Evolutionary conservation across 805 yeast genomes (phyloP).

Genomic region (Saccharomycopsis capsularis): DNA sequence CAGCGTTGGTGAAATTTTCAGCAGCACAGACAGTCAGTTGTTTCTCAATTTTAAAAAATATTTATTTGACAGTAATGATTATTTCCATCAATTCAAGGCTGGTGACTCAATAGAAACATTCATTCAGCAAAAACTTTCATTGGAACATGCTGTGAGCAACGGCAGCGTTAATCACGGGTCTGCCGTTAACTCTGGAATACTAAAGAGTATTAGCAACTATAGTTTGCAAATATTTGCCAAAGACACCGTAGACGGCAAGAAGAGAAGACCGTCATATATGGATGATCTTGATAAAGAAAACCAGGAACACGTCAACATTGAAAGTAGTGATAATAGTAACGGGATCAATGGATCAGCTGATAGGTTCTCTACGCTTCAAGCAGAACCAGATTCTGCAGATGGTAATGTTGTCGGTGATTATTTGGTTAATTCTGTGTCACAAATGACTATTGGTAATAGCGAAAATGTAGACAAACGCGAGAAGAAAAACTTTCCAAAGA

Average conservation of each 20-base stretch:
- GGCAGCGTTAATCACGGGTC: not conserved
- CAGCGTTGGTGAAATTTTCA: slow-evolving; percentile 26
- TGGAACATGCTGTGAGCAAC: not conserved
- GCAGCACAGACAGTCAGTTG: slow-evolving; percentile 1
- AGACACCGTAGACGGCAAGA: not conserved
- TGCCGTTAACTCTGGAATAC: slow-evolving; percentile 5
- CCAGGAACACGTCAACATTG: not conserved
- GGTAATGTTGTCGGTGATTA: not conserved
- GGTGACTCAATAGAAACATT: slow-evolving; percentile 13
- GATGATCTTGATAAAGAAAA: slow-evolving; percentile 2
- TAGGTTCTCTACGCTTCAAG: too few species aligned
- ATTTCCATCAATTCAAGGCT: slow-evolving; percentile 19
- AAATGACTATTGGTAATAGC: not conserved
- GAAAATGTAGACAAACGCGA: not conserved
- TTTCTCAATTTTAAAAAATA: slow-evolving; percentile 19
- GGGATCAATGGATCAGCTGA: too few species aligned
- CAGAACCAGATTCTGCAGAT: not conserved
- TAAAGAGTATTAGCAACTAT: slow-evolving; percentile 20
- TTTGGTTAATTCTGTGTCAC: slow-evolving; percentile 3
- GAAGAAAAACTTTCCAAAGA: slow-evolving; percentile 16
- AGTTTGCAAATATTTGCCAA: slow-evolving; percentile 14
- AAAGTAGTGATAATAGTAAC: not conserved
- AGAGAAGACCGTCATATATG: not conserved
- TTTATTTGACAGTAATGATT: slow-evolving; percentile 17
- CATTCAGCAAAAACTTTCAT: not conserved